Evolutionary conservation across 306 rosid species (phyloP).

Genomic region (Malus fusca): DNA sequence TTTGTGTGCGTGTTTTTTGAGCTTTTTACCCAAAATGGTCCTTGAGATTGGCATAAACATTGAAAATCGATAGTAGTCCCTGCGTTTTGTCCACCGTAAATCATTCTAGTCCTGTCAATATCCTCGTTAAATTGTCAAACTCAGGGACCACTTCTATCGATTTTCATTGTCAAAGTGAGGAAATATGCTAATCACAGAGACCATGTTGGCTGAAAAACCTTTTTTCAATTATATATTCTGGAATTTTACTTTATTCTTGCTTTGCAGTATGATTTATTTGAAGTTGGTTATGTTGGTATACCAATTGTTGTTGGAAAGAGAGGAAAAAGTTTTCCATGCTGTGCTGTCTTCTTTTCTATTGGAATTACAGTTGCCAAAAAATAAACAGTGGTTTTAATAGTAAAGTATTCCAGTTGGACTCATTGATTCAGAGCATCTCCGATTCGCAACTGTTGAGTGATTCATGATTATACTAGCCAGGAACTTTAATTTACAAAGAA

Average conservation of each 20-base stretch:
- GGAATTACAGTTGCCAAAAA: neutral
- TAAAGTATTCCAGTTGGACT: neutral
- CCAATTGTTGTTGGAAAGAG: constrained; percentile 1
- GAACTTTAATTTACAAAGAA: neutral
- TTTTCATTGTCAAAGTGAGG: too few relatives aligned
- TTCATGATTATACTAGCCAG: neutral
- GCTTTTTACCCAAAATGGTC: neutral
- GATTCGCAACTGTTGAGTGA: neutral
- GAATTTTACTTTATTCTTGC: neutral
- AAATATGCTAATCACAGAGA: too few relatives aligned
- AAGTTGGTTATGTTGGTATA: neutral
- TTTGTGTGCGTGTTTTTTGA: neutral
- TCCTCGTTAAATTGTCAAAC: too few relatives aligned
- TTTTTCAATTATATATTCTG: neutral
- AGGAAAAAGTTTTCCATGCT: neutral
- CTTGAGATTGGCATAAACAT: too few relatives aligned
- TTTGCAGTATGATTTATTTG: neutral
- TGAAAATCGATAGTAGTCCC: too few relatives aligned
- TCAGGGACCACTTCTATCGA: too few relatives aligned
- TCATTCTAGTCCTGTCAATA: too few relatives aligned
- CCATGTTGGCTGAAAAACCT: too few relatives aligned
- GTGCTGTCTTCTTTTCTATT: neutral
- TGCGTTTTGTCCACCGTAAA: too few relatives aligned
- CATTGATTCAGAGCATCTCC: neutral
- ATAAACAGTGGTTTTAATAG: neutral